Conservation (phyloP, 2,329 filamentous ascomycete genomes). For the Monosporascus sp. region DNA sequence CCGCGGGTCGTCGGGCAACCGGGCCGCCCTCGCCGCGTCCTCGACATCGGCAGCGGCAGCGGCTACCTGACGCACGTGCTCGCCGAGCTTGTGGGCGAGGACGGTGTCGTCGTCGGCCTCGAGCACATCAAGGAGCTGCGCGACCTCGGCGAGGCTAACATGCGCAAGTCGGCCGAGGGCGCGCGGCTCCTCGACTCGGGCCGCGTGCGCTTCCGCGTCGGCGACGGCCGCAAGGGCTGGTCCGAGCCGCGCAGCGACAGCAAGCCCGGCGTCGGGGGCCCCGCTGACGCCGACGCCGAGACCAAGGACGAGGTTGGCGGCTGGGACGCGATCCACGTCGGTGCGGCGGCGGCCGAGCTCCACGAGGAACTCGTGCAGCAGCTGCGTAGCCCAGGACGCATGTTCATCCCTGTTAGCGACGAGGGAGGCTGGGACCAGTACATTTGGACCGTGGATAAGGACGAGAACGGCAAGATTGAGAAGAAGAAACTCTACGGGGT, state of each 20-base stretch:
- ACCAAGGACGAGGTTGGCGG: constrained; percentile 46
- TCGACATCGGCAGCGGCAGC: constrained; percentile 71
- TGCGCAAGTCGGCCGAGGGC: constrained; percentile 58
- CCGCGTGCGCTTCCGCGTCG: constrained; percentile 66
- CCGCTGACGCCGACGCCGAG: constrained; percentile 24
- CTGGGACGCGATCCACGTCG: constrained; percentile 95
- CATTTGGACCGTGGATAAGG: constrained; percentile 72
- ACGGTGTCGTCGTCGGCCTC: constrained; percentile 58
- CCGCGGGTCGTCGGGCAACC: constrained; percentile 8
- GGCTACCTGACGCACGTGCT: constrained; percentile 87
- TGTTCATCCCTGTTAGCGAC: constrained; percentile 74
- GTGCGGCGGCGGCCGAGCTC: constrained; percentile 72
- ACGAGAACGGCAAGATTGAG: constrained; percentile 54
- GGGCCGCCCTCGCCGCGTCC: constrained; percentile 42
- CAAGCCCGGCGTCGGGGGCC: constrained; percentile 21
- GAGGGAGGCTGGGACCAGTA: constrained; percentile 48
- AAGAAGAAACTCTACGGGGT: constrained; percentile 64
- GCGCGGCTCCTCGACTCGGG: constrained; percentile 55
- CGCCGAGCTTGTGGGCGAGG: constrained; percentile 64
- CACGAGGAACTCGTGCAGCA: constrained; percentile 72
- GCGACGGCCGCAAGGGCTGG: constrained; percentile 68
- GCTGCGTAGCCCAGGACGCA: constrained; percentile 69
- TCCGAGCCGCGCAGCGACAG: constrained; percentile 29
- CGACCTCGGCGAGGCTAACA: constrained; percentile 59
- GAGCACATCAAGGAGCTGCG: constrained; percentile 66